phyloP scores from a whole-genome alignment of 208 protist genomes.

The Willaertia magna region DNA sequence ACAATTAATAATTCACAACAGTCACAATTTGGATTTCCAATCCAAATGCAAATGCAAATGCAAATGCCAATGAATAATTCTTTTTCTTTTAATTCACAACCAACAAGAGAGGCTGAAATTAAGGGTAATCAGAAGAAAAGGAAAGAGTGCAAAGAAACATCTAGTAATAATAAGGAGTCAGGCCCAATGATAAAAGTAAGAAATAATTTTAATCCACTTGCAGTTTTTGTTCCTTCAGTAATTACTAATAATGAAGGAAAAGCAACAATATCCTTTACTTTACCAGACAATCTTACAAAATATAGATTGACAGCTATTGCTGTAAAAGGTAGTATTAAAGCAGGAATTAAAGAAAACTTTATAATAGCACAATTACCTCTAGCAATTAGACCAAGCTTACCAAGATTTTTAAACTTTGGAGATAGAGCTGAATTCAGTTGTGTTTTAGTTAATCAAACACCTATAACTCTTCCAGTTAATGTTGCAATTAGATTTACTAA shows the following conservation, averaged over 20 bases:
- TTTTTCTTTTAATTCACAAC: no score
- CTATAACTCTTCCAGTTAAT: background rate
- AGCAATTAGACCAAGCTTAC: constrained; percentile 13
- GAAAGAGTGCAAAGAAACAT: background rate
- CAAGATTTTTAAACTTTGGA: constrained; percentile 21
- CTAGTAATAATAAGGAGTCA: no score
- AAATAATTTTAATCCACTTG: constrained; percentile 9
- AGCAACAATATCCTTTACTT: background rate
- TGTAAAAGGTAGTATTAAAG: background rate
- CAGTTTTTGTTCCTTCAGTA: background rate
- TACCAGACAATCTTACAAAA: constrained; percentile 26
- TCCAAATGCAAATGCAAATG: background rate
- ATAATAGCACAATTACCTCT: constrained; percentile 15
- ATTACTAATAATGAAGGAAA: background rate
- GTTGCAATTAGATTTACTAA: constrained; percentile 3
- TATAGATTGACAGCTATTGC: background rate
- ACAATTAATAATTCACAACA: background rate
- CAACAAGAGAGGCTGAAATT: background rate
- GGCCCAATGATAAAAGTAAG: background rate
- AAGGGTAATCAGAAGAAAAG: no score
- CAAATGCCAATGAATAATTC: background rate
- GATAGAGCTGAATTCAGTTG: constrained; percentile 10
- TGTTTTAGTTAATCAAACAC: constrained; percentile 20
- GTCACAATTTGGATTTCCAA: background rate
- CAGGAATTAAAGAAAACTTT: constrained; percentile 11